Evolutionary conservation across 2,329 filamentous ascomycete genomes (phyloP), one percentile per base, ranked within the genome.

Genomic region (Fulvia fulva): DNA sequence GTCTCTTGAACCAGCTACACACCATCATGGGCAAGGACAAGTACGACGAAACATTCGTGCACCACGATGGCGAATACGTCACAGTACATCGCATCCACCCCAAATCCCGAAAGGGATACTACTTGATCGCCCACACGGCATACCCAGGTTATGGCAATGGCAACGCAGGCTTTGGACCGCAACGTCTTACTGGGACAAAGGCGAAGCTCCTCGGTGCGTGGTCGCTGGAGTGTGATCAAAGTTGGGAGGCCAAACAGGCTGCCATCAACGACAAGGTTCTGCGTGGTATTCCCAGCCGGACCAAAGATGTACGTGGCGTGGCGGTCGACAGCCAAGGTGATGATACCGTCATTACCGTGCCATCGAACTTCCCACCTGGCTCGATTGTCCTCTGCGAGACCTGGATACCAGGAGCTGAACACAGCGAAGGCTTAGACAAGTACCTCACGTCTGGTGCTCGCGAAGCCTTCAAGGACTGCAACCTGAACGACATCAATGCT

Each of bases 331-430:
- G 82, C n/a, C 82, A 85, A 53, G 86, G 82, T 4, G 83, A 88
- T 47, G 87, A 91, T 66, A 93, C 91, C 1, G 82, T 87, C 56
- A 91, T 99, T 63, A 87, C 85, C 0, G 86, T 96, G 16, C 87
- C 89, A 1, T 87, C 91, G 49, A 85, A 87, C 61, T 96, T 99
- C 71, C 90, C 91, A 3, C 92, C 95, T 14, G 94, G 94, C 58
- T 96, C 91, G 64, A 96, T 99, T 65, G 91, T 92, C 2, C 79
- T 99, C 2, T 96, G 97, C 66, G 92, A 97, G 77, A 99, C 94
- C 0, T 97, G 89, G 87, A 94, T 97, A 26, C 92, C 92, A 3
- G 86, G 86, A 23, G 89, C 89, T 1, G 91, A 97, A 70, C 89
- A 96, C 72, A 87, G 88, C 1, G 83, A 87, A 43, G 90, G 91